Evolutionary conservation across 495 filamentous ascomycete genomes (phyloP).

Genomic region (Usnea hakonensis): DNA sequence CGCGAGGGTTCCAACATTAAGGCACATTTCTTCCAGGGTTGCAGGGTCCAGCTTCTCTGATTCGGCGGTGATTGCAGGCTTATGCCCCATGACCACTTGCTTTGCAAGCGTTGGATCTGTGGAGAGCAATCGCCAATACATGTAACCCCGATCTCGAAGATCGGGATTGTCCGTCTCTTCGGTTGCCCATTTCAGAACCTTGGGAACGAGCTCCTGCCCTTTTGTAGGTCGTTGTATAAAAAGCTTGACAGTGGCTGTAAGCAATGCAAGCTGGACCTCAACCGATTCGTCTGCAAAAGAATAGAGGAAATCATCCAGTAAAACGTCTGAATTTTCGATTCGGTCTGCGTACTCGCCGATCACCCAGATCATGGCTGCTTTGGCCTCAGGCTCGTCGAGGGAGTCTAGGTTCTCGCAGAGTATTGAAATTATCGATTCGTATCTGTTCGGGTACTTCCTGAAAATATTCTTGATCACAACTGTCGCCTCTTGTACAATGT

Average conservation of each 20-base stretch:
- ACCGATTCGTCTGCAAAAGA: conserved; percentile 89
- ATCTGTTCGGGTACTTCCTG: conserved; percentile 96
- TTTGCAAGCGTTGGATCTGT: conserved; percentile 83
- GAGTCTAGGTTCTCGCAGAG: conserved; percentile 96
- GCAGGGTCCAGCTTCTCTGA: conserved; percentile 86
- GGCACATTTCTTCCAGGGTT: conserved; percentile 93
- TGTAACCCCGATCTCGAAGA: conserved; percentile 89
- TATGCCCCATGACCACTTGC: conserved; percentile 89
- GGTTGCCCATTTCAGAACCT: conserved; percentile 96
- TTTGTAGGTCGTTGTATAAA: conserved; percentile 97
- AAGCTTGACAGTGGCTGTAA: conserved; percentile 95
- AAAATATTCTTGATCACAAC: conserved; percentile 99
- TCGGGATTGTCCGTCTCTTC: conserved; percentile 99
- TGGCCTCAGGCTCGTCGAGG: conserved; percentile 97
- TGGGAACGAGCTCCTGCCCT: conserved; percentile 86
- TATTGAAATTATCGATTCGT: conserved; percentile 92
- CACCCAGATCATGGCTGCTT: conserved; percentile 99
- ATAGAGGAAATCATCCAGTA: conserved; percentile 91
- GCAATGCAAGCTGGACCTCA: conserved; percentile 88
- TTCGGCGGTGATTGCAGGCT: conserved; percentile 93
- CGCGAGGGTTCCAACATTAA: conserved; percentile 90
- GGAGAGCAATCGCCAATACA: conserved; percentile 99
- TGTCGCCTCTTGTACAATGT: conserved; percentile 99
- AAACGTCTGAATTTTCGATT: conserved; percentile 89
- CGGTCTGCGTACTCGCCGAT: conserved; percentile 96